phyloP scores from a whole-genome alignment of 148 eudicot genomes.

The Amaranthus palmeri region DNA sequence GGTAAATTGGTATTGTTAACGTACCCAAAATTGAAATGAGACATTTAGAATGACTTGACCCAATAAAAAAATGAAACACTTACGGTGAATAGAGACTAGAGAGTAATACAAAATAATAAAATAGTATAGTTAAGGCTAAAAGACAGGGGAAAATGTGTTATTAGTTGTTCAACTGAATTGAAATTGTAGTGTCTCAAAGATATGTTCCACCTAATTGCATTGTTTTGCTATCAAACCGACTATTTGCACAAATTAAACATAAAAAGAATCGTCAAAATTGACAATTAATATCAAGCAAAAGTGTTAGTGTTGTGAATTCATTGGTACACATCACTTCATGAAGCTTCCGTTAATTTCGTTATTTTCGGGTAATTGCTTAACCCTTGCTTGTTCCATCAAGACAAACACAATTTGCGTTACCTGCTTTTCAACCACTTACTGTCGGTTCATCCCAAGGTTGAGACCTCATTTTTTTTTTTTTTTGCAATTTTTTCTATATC shows the following conservation, averaged over 20 bases:
- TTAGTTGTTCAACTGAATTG: not conserved
- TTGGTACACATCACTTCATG: constrained; percentile 3
- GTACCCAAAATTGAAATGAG: too few relatives aligned
- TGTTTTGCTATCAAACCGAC: not conserved
- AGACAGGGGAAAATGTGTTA: not conserved
- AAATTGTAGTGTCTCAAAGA: not conserved
- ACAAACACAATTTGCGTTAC: too few relatives aligned
- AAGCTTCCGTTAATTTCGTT: not conserved
- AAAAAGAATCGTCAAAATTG: not conserved
- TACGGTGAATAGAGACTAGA: too few relatives aligned
- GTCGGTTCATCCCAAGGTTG: too few relatives aligned
- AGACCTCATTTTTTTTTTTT: too few relatives aligned
- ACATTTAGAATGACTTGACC: too few relatives aligned
- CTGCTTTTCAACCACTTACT: too few relatives aligned
- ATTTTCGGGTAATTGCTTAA: not conserved
- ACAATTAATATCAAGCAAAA: not conserved
- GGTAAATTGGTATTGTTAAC: too few relatives aligned
- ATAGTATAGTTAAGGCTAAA: not conserved
- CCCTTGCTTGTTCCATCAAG: too few relatives aligned
- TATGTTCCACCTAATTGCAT: not conserved
- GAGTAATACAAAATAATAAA: too few relatives aligned
- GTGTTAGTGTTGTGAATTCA: not conserved
- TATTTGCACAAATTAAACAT: not conserved
- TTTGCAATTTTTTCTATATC: too few relatives aligned
- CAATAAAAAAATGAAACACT: too few relatives aligned